Conservation (phyloP, 805 yeast genomes). For the Monosporozyma yasuniensis region DNA sequence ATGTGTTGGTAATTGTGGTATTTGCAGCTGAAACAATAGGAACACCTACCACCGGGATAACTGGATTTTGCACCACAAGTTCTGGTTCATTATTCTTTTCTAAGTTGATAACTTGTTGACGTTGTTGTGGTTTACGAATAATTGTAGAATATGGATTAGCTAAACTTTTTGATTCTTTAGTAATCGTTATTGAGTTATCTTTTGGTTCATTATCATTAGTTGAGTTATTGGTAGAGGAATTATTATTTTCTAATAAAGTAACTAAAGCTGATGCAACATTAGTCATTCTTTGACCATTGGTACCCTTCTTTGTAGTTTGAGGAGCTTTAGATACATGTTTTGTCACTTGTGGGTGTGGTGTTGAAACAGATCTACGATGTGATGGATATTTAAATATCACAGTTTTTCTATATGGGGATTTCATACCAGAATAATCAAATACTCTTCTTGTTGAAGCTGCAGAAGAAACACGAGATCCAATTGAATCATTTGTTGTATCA, state of each 20-base stretch:
- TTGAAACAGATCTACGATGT: neutral
- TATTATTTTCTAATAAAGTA: constrained; percentile 33
- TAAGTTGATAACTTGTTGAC: neutral
- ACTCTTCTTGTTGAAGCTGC: constrained; percentile 24
- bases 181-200: neutral
- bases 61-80: constrained; percentile 8
- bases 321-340: neutral
- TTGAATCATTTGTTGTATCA: constrained; percentile 8
- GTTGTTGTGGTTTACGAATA: constrained; percentile 3
- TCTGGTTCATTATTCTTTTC: constrained; percentile 4
- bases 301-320: neutral
- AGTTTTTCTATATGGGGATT: constrained; percentile 32
- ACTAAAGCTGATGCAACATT: constrained; percentile 43
- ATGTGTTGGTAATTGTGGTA: constrained; percentile 4
- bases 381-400: constrained; percentile 26
- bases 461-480: constrained; percentile 3
- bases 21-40: neutral
- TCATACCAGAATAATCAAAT: constrained; percentile 32
- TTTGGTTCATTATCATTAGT: constrained; percentile 2
- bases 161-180: constrained; percentile 11
- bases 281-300: constrained; percentile 26
- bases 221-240: constrained; percentile 8
- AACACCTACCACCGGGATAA: neutral
- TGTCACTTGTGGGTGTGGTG: neutral
- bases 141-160: constrained; percentile 38